Evolutionary conservation across 1,139 yeast genomes (phyloP).

Genomic region (Debaryomyces udenii): DNA sequence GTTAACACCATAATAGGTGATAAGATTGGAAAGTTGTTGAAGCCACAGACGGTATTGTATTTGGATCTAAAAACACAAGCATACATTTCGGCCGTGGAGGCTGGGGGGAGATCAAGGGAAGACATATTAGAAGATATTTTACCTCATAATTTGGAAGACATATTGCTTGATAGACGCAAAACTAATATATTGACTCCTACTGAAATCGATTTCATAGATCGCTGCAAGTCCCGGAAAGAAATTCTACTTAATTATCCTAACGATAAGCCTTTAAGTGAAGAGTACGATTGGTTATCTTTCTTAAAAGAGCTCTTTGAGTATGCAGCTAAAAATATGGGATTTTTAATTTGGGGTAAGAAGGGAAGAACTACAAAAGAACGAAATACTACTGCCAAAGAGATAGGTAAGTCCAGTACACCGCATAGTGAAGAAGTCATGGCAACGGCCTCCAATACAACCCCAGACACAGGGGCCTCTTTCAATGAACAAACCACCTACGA

Average conservation of each 20-base stretch:
- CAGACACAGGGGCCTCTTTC: constrained; percentile 4
- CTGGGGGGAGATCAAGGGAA: constrained; percentile 65
- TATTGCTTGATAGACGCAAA: constrained; percentile 27
- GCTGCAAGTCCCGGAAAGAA: constrained; percentile 72
- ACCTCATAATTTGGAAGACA: constrained; percentile 63
- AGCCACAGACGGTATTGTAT: constrained; percentile 77
- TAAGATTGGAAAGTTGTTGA: constrained; percentile 61
- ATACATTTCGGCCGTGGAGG: constrained; percentile 82
- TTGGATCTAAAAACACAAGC: constrained; percentile 94
- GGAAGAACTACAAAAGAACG: constrained; percentile 35
- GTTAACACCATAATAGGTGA: constrained; percentile 43
- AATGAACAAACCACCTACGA: constrained; percentile 8
- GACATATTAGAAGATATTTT: constrained; percentile 79
- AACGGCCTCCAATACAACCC: constrained; percentile 5
- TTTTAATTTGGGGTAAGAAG: constrained; percentile 69
- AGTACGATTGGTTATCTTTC: constrained; percentile 37
- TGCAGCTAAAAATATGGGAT: constrained; percentile 72
- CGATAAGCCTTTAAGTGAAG: constrained; percentile 42
- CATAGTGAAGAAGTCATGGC: constrained; percentile 31
- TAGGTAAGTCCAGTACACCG: constrained; percentile 20
- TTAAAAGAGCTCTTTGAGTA: constrained; percentile 74
- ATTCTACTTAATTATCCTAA: constrained; percentile 54
- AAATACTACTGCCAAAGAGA: constrained; percentile 9
- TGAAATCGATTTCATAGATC: constrained; percentile 68
- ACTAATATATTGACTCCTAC: constrained; percentile 56